These are phyloP conservation scores for Huntiella omanensis DNA, from an alignment of 2,329 filamentous ascomycete genomes.

Conservation along the genomic window DNA sequence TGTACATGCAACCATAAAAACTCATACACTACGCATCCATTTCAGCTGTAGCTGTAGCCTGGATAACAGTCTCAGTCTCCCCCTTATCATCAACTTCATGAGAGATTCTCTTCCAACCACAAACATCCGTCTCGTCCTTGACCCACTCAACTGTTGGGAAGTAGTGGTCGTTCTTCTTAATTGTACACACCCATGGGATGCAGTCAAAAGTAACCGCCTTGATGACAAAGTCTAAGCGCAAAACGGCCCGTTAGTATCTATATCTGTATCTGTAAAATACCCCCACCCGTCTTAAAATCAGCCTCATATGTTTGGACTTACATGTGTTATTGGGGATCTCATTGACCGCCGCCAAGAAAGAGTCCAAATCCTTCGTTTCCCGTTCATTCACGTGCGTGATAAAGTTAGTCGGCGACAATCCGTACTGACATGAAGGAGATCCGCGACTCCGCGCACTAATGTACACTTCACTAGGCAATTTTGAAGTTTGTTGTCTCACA, in stretches of 20 bases:
- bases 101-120: conserved; percentile 44
- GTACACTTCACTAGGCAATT: conserved; percentile 90
- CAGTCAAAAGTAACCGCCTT: conserved; percentile 98
- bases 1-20: not conserved
- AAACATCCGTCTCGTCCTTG: conserved; percentile 39
- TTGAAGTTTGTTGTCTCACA: conserved; percentile 91
- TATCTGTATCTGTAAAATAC: not conserved
- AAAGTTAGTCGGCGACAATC: conserved; percentile 89
- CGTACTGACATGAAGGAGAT: conserved; percentile 74
- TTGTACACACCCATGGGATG: conserved; percentile 96
- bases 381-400: conserved; percentile 89
- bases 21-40: not conserved
- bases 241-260: conserved; percentile 12
- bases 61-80: not conserved
- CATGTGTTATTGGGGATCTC: conserved; percentile 91
- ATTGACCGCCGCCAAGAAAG: conserved; percentile 63
- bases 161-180: conserved; percentile 99
- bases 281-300: not conserved
- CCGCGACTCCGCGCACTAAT: conserved; percentile 73
- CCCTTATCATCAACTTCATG: conserved; percentile 5
- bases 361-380: conserved; percentile 61
- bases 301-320: conserved; percentile 22
- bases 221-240: conserved; percentile 55
- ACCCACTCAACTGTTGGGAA: conserved; percentile 54
- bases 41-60: not conserved